Conservation (phyloP, 2,329 filamentous ascomycete genomes). For the Penicillium sp. region DNA sequence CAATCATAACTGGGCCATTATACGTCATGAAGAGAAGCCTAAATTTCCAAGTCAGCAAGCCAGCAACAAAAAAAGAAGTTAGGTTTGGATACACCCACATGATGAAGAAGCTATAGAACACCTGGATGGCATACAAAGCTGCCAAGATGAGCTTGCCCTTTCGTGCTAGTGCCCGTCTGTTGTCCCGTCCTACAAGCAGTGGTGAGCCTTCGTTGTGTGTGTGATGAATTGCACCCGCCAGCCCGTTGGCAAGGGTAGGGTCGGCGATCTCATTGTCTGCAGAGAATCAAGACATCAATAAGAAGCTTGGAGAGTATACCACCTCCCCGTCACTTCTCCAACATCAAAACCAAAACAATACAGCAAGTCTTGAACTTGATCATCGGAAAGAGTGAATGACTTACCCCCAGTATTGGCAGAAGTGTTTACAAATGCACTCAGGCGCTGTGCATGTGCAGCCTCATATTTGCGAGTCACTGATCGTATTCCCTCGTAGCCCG, state of each 20-base stretch:
- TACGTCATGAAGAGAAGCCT: conserved; percentile 99
- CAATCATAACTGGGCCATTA: conserved; percentile 95
- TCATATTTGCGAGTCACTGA: conserved; percentile 77
- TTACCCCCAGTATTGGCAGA: conserved; percentile 32
- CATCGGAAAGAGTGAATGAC: conserved; percentile 19
- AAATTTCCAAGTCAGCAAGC: conserved; percentile 3
- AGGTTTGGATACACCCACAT: conserved; percentile 67
- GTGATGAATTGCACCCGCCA: conserved; percentile 19
- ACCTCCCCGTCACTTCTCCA: conserved; percentile 9
- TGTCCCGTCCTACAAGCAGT: conserved; percentile 70
- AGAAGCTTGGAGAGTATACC: conserved; percentile 24
- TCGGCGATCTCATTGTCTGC: conserved; percentile 39
- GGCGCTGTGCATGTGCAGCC: conserved; percentile 49
- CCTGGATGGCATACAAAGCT: conserved; percentile 82
- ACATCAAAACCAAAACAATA: neutral
- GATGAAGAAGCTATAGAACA: conserved; percentile 98
- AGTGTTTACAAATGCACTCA: conserved; percentile 46
- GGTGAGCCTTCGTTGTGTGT: conserved; percentile 62
- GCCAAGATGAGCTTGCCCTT: conserved; percentile 77
- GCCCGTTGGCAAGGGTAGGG: conserved; percentile 28
- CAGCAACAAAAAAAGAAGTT: neutral
- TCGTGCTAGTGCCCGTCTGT: conserved; percentile 60
- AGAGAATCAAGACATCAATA: conserved; percentile 28
- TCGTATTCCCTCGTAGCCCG: conserved; percentile 90
- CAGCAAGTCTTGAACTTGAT: neutral